A percentile compares a stretch with the other conserved stretches of the same genome.
Evolutionary conservation across 2,329 filamentous ascomycete species (phyloP).

Genomic region (Myriangium duriaei): DNA sequence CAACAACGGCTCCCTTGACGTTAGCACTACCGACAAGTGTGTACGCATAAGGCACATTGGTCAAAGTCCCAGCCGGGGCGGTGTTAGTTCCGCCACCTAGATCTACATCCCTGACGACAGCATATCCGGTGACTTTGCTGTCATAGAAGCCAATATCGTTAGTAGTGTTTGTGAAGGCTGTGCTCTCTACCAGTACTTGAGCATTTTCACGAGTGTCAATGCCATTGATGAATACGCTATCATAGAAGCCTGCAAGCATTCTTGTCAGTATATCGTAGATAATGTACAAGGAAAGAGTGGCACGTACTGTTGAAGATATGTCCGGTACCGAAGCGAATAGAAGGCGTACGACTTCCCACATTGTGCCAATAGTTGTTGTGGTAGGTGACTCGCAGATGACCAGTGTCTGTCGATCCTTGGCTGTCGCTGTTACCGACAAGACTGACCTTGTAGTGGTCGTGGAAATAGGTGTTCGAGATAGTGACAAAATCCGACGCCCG

Average conservation of each 20-base stretch:
- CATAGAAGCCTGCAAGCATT: too few species aligned
- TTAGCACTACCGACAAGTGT: conserved; percentile 22
- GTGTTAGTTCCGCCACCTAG: conserved; percentile 24
- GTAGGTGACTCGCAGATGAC: conserved; percentile 52
- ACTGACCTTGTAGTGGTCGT: conserved; percentile 51
- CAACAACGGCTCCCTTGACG: conserved; percentile 28
- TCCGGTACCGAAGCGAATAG: conserved; percentile 52
- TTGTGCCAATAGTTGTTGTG: conserved; percentile 55
- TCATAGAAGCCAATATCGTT: conserved; percentile 25
- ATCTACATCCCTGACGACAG: conserved; percentile 27
- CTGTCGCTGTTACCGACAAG: conserved; percentile 48
- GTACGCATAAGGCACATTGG: conserved; percentile 23
- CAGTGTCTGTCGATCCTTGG: conserved; percentile 47
- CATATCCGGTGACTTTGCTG: conserved; percentile 23
- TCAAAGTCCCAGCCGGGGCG: conserved; percentile 23
- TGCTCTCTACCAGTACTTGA: conserved; percentile 31
- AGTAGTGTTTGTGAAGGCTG: conserved; percentile 23
- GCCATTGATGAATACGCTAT: conserved; percentile 24
- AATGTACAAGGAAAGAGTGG: too few species aligned
- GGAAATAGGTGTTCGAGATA: conserved; percentile 36
- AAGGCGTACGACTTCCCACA: conserved; percentile 51
- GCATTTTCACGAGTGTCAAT: conserved; percentile 32
- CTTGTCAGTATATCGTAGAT: too few species aligned
- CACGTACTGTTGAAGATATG: conserved; percentile 50
- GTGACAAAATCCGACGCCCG: conserved; percentile 52